Conservation (phyloP, 805 yeast species). For the Candida namnaoensis region DNA sequence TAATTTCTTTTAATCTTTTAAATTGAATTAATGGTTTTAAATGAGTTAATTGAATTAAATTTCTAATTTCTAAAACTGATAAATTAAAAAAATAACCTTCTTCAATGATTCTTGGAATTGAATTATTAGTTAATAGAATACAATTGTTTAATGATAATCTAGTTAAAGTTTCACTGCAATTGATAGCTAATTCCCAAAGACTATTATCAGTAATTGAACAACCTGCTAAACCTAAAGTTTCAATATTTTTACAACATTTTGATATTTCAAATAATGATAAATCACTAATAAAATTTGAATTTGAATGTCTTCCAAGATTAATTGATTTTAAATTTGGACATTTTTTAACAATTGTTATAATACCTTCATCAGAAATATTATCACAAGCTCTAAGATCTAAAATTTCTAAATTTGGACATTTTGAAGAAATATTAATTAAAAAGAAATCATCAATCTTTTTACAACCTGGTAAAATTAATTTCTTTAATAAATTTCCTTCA, state of each 20-base stretch:
- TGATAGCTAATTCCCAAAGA: conserved; percentile 69
- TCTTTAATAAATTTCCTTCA: conserved; percentile 28
- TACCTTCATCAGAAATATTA: conserved; percentile 63
- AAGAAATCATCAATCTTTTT: conserved; percentile 51
- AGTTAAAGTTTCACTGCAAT: conserved; percentile 40
- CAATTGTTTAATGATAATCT: conserved; percentile 76
- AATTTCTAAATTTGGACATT: conserved; percentile 50
- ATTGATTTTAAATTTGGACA: conserved; percentile 52
- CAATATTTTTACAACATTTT: conserved; percentile 40
- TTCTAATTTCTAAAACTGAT: conserved; percentile 71
- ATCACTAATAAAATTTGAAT: conserved; percentile 65
- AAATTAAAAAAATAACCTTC: conserved; percentile 45
- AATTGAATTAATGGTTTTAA: conserved; percentile 61
- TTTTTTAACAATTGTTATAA: conserved; percentile 52
- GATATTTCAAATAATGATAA: conserved; percentile 52
- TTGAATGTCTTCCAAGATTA: conserved; percentile 73
- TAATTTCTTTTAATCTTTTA: conserved; percentile 30
- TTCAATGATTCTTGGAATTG: conserved; percentile 40
- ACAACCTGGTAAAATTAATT: conserved; percentile 60
- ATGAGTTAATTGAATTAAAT: conserved; percentile 46
- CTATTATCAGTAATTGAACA: conserved; percentile 70
- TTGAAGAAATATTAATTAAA: conserved; percentile 39
- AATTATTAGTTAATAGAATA: conserved; percentile 43
- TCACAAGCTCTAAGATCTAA: conserved; percentile 85
- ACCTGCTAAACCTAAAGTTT: conserved; percentile 85